Percentiles rank a stretch among this genome's conserved stretches.
Conservation (phyloP, 371 early-diverging fungal genomes). For the Mucor lusitanicus region DNA sequence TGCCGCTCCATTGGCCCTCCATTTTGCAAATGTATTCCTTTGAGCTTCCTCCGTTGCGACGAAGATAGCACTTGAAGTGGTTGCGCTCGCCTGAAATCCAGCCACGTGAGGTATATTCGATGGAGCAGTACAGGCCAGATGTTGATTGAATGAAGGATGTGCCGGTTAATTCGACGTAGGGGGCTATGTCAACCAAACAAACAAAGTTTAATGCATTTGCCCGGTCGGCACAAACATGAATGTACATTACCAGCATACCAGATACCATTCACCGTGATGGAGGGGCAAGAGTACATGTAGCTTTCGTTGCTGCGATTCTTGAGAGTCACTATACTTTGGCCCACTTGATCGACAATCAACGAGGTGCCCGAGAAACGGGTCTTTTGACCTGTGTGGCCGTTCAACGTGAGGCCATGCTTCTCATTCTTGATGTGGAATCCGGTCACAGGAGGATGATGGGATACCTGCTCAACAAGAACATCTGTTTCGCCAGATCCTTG, state of each 20-base stretch:
- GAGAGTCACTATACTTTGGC: constrained; percentile 37
- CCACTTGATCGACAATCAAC: constrained; percentile 48
- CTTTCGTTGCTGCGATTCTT: constrained; percentile 32
- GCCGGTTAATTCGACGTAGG: constrained; percentile 76
- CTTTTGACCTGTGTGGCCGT: constrained; percentile 71
- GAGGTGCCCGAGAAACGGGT: constrained; percentile 49
- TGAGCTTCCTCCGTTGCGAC: constrained; percentile 31
- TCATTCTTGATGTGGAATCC: constrained; percentile 68
- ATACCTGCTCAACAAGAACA: constrained; percentile 72
- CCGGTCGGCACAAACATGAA: not conserved
- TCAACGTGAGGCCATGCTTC: constrained; percentile 63
- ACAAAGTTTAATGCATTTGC: not conserved
- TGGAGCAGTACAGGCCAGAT: constrained; percentile 65
- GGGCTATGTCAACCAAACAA: constrained; percentile 31
- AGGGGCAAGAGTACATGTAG: constrained; percentile 44
- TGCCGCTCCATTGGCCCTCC: constrained; percentile 69
- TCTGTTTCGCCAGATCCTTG: constrained; percentile 63
- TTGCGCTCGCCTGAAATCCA: constrained; percentile 81
- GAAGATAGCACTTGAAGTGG: constrained; percentile 63
- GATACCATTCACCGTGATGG: constrained; percentile 50
- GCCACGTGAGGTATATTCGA: constrained; percentile 75
- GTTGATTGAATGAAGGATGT: constrained; percentile 67
- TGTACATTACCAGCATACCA: constrained; percentile 48
- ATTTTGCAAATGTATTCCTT: constrained; percentile 60
- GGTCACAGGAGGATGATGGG: constrained; percentile 80